These are phyloP conservation scores for Nitzschia sp. DNA, from an alignment of 108 stramenopile species.

Conservation along the genomic window DNA sequence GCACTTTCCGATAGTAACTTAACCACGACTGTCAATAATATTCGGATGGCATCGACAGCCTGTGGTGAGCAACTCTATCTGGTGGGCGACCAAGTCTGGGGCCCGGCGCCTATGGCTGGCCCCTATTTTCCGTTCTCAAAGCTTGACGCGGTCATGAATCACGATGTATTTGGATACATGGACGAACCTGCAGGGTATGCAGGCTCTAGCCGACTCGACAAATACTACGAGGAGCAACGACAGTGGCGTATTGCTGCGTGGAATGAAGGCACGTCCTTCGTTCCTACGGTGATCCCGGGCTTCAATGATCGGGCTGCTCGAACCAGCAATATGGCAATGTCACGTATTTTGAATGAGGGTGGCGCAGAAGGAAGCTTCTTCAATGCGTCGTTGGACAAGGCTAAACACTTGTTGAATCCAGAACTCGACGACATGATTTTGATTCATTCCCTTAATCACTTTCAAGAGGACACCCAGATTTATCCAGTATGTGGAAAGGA, in stretches of 20 bases:
- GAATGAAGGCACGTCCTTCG: conserved; percentile 10
- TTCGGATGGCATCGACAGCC: neutral
- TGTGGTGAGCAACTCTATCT: conserved; percentile 14
- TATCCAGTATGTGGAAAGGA: conserved; percentile 27
- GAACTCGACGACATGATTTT: conserved; percentile 27
- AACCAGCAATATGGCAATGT: conserved; percentile 16
- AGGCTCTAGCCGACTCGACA: neutral
- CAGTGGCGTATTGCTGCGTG: conserved; percentile 25
- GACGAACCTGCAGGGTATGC: conserved; percentile 12
- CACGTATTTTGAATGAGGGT: conserved; percentile 14
- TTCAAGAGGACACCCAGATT: conserved; percentile 43
- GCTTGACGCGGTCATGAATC: conserved; percentile 19
- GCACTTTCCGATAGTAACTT: neutral
- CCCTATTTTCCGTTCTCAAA: conserved; percentile 1
- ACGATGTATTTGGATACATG: conserved; percentile 31
- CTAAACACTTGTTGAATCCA: conserved; percentile 18
- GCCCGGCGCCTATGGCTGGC: neutral
- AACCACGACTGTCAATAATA: neutral
- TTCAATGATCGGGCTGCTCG: conserved; percentile 35
- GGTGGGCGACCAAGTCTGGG: conserved; percentile 34
- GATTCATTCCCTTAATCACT: conserved; percentile 40
- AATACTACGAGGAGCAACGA: conserved; percentile 23
- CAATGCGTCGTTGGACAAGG: conserved; percentile 3
- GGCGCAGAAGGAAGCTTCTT: conserved; percentile 23
- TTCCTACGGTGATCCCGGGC: conserved; percentile 36